Base-by-base conservation (phyloP, 441 rosid genomes). In the Theobroma grandiflorum region DNA sequence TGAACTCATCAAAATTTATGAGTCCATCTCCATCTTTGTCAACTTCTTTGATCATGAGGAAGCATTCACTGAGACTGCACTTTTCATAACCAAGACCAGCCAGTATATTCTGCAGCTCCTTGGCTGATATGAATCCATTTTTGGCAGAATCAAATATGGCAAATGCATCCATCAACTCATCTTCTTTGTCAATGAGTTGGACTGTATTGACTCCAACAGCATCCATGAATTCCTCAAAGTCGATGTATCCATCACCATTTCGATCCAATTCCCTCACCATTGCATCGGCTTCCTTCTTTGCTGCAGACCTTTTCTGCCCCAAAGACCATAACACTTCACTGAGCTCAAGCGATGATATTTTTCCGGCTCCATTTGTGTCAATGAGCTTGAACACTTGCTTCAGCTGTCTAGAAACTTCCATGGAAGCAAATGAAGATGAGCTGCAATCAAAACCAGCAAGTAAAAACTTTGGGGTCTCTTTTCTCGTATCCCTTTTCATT, bases 1-100 rank as follows among this genome's bases (percentile, higher is more conserved):
- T 78, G 43, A 90, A 88, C 67, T 90, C 89, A 15, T 84, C 78
- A 71, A 87, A 87, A 76, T 85, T 85, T 55, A 90, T 88, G 61
- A 82, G 87, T 16, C 91, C 89, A 82, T 88, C 91, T 5, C 86
- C 87, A 58, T 88, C 84, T 37, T 62, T 74, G 43, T 90, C 93
- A 10, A 83, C 85, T 4, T 85, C 87, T 59, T 74, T 79, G 8
- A 88, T 90, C 90, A 88, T 87, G 14, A 42, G 59, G 82, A 52
- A 65, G 80, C 91, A 87, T 9, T 88, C 84, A 74, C 49, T 20
- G 9, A 88, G 67, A 66, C 87, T 81, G 71, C 87, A 84, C 4
- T 71, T 57, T 2, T 83, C 77, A 14, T 69, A 76, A 37, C 89
- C 88, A 26, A 85, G 82, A 7, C 81, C 80, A 14, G 1, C 31